Base-by-base conservation (phyloP, 805 yeast genomes). In the Isabelozyma gotoi region DNA sequence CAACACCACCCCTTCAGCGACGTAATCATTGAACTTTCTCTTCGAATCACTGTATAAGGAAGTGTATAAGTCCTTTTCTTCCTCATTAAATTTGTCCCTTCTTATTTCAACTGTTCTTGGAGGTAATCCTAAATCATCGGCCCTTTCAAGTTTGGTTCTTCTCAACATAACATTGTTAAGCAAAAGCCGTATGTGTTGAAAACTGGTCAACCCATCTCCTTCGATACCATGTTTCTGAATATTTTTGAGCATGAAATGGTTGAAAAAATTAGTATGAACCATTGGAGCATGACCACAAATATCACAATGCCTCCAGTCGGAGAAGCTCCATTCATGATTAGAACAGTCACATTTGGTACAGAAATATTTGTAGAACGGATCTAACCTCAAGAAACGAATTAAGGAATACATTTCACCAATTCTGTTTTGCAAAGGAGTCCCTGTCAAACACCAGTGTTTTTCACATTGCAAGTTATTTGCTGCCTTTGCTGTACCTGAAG, bases 111-210 rank as follows among this genome's bases (percentile, higher is more conserved):
- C 97, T 21, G 91, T 82, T 53, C 97, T 79, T 2, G 99, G 99
- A 3, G 99, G 99, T 38, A 94, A 72, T 1, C 99, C 99, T 50
- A 94, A 73, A 70, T 94, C 99, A 62, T 95, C 99, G 0, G 99
- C 97, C 39, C 98, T 76, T 65, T 94, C 98, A 3, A 92, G 79
- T 60, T 94, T 95, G 0, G 99, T 94, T 65, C 99, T 80, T 58
- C 99, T 76, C 46, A 94, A 67, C 97, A 94, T 90, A 32, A 92
- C 78, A 52, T 87, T 89, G 46, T 81, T 77, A 56, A 94, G 67
- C 19, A 94, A 65, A 11, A 80, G 63, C 48, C 94, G 88, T 56
- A 94, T 80, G 48, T 89, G 82, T 33, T 77, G 74, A 67, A 94
- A 90, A 35, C 96, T 85, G 27, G 76, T 79, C 32, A 77, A 70